Evolutionary conservation across 352 stramenopile genomes (phyloP).

Genomic region (Plasmopara muralis): DNA sequence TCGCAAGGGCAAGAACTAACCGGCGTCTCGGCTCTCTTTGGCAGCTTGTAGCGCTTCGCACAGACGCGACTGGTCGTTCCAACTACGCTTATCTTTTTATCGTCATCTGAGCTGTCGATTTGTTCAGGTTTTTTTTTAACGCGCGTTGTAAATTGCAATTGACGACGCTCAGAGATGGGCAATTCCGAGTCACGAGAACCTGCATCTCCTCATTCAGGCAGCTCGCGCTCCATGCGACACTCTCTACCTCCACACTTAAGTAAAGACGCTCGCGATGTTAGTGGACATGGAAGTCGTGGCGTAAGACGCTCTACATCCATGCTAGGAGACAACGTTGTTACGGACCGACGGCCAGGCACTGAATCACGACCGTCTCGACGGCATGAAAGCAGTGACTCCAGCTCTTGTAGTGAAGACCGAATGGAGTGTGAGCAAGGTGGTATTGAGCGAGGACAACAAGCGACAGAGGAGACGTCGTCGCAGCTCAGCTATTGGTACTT

Average conservation of each 20-base stretch:
- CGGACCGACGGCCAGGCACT: slow-evolving; percentile 12
- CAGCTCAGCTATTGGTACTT: slow-evolving; percentile 84
- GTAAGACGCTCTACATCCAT: slow-evolving; percentile 28
- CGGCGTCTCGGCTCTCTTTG: slow-evolving; percentile 15
- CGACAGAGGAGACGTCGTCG: slow-evolving; percentile 62
- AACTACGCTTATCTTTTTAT: slow-evolving; percentile 3
- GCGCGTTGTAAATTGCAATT: slow-evolving; percentile 10
- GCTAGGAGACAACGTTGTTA: slow-evolving; percentile 7
- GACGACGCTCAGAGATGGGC: slow-evolving; percentile 31
- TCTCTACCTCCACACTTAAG: slow-evolving; percentile 17
- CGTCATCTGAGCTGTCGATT: slow-evolving; percentile 1
- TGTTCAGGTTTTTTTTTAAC: not conserved
- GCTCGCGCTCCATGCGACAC: slow-evolving; percentile 4
- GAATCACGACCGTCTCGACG: slow-evolving; percentile 12
- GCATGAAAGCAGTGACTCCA: slow-evolving; percentile 6
- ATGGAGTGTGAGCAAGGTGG: slow-evolving; percentile 43
- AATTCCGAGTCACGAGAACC: slow-evolving; percentile 46
- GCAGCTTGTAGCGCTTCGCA: slow-evolving; percentile 8
- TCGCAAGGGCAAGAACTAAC: slow-evolving; percentile 8
- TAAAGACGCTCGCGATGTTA: slow-evolving; percentile 11
- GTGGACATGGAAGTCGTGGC: not conserved
- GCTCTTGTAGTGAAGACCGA: slow-evolving; percentile 20
- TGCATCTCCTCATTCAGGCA: slow-evolving; percentile 21
- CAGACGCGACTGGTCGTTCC: not conserved
- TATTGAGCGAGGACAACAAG: slow-evolving; percentile 67